Percentiles rank a stretch among this genome's conserved stretches.
phyloP scores from a whole-genome alignment of 371 early-diverging fungal species.

The Lichtheimia ramosa region DNA sequence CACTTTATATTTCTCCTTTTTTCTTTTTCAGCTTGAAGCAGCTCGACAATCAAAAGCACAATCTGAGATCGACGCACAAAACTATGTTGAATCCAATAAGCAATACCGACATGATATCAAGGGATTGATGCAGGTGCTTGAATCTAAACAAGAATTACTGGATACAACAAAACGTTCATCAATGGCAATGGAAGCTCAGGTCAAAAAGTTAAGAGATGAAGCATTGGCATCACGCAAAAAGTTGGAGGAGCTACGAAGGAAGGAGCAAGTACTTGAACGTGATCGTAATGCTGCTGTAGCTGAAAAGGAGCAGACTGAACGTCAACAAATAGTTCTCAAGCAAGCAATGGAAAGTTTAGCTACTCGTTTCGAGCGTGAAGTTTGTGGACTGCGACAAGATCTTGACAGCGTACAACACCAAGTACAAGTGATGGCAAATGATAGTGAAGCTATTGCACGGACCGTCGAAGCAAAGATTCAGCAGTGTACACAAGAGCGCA shows the following conservation, averaged over 20 bases:
- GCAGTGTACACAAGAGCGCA: conserved; percentile 7
- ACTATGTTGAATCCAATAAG: conserved; percentile 36
- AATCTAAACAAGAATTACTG: conserved; percentile 40
- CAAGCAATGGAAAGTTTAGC: conserved; percentile 27
- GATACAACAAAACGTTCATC: conserved; percentile 41
- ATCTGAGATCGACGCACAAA: conserved; percentile 24
- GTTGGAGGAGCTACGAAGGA: conserved; percentile 36
- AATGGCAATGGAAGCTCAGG: conserved; percentile 33
- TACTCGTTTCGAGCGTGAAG: conserved; percentile 30
- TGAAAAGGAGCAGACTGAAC: conserved; percentile 34
- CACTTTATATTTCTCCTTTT: background rate
- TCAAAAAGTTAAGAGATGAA: conserved; percentile 45
- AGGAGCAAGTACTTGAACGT: conserved; percentile 40
- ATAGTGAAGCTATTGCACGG: conserved; percentile 9
- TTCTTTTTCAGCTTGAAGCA: conserved; percentile 26
- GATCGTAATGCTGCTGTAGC: conserved; percentile 36
- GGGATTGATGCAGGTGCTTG: conserved; percentile 38
- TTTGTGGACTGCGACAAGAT: conserved; percentile 23
- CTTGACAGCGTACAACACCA: conserved; percentile 19
- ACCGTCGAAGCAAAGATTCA: conserved; percentile 10
- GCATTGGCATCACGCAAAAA: conserved; percentile 43
- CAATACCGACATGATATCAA: conserved; percentile 30
- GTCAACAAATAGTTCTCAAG: conserved; percentile 25
- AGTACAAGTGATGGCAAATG: conserved; percentile 21
- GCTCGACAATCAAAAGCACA: conserved; percentile 29